Evolutionary conservation across 192 early-diverging fungal genomes (phyloP).

Genomic region (Chytriomyces sp.): DNA sequence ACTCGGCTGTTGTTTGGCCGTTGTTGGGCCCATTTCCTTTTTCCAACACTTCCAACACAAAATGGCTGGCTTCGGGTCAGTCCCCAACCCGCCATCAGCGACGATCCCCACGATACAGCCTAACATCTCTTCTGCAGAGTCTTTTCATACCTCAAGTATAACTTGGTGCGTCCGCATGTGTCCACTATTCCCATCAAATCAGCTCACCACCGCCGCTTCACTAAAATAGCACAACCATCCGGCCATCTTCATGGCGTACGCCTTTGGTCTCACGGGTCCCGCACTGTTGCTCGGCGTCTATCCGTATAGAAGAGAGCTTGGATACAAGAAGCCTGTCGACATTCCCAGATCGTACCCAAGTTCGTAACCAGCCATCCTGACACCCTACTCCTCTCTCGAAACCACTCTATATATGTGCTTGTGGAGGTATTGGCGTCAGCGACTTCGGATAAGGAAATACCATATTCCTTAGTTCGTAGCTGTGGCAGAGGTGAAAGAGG

Average conservation of each 20-base stretch:
- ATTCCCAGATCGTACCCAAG: slow-evolving; percentile 41
- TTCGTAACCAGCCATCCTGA: too few species aligned
- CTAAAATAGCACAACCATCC: slow-evolving; percentile 41
- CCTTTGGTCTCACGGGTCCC: slow-evolving; percentile 33
- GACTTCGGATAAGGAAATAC: too few species aligned
- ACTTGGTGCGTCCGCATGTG: not conserved
- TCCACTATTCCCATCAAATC: too few species aligned
- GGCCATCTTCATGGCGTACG: slow-evolving; percentile 45
- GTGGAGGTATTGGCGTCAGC: too few species aligned
- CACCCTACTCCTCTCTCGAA: too few species aligned
- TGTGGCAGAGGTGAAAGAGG: too few species aligned
- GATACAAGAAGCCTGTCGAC: slow-evolving; percentile 43
- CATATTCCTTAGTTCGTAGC: too few species aligned
- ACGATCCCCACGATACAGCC: not conserved
- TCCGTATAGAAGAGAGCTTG: slow-evolving; percentile 41
- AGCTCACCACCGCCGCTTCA: too few species aligned
- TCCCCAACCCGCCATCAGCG: not conserved
- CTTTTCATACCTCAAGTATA: slow-evolving; percentile 13
- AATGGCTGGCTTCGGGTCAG: not conserved
- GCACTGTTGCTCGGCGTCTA: slow-evolving; percentile 41
- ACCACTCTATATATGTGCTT: too few species aligned
- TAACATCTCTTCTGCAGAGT: slow-evolving; percentile 1
- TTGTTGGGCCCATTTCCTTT: too few species aligned
- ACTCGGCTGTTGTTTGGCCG: too few species aligned
- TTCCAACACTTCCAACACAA: too few species aligned